Percentiles rank a stretch among this genome's conserved stretches.
These are phyloP conservation scores for Penicillium vulpinum DNA, from an alignment of 2,329 filamentous ascomycete genomes.

Conservation along the genomic window DNA sequence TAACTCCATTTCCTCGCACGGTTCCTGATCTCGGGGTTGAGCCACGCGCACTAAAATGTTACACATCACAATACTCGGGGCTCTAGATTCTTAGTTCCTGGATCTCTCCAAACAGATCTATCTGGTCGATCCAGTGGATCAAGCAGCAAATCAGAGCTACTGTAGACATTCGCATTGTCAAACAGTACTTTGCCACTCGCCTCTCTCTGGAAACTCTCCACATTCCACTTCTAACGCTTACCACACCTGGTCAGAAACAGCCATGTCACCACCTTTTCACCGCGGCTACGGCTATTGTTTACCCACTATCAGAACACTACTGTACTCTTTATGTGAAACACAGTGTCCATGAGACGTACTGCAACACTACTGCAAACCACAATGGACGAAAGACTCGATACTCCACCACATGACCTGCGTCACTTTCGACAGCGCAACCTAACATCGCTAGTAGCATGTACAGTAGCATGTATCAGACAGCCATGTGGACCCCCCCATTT, in stretches of 20 bases:
- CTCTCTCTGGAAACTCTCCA: conserved; percentile 5
- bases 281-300: background rate
- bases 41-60: conserved; percentile 15
- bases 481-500: background rate
- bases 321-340: background rate
- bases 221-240: conserved; percentile 15
- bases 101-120: conserved; percentile 25
- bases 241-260: conserved; percentile 8
- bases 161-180: background rate
- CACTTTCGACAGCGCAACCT: background rate
- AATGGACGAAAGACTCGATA: background rate
- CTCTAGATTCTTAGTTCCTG: conserved; percentile 10
- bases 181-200: background rate
- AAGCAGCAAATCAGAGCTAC: background rate
- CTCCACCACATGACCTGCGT: background rate
- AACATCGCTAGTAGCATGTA: background rate
- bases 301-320: background rate
- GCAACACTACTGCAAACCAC: background rate
- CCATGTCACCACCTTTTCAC: conserved; percentile 11
- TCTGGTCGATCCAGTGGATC: conserved; percentile 16
- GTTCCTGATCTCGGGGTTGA: conserved; percentile 6
- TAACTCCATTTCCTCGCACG: conserved; percentile 6
- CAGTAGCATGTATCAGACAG: background rate
- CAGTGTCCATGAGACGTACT: background rate
- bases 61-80: conserved; percentile 24